Percentiles rank a stretch among this genome's conserved stretches.
Evolutionary conservation across 768 basidiomycete genomes (phyloP).

Genomic region (Tylopilus plumbeoviolaceoides): DNA sequence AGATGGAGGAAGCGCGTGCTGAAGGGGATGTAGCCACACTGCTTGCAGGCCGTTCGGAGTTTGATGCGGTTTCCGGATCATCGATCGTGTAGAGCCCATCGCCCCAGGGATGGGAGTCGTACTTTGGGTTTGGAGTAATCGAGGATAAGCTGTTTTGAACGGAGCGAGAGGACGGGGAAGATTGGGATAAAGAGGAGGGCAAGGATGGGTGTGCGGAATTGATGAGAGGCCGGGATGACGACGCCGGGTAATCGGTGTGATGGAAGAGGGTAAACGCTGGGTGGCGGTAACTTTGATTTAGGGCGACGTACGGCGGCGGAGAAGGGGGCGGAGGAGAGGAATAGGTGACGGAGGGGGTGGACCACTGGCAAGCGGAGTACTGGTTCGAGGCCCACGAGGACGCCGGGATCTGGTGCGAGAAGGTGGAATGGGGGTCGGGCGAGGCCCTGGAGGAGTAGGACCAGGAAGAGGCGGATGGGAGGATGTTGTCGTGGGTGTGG

Average conservation of each 20-base stretch:
- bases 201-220: conserved; percentile 13
- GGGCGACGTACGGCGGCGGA: conserved; percentile 21
- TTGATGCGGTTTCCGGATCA: conserved; percentile 31
- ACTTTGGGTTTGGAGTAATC: conserved; percentile 13
- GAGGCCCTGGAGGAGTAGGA: conserved; percentile 23
- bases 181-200: conserved; percentile 17
- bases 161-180: conserved; percentile 8
- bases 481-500: conserved; percentile 20
- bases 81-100: conserved; percentile 32
- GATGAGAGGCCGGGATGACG: conserved; percentile 19
- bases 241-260: conserved; percentile 19
- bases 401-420: conserved; percentile 9
- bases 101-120: conserved; percentile 27
- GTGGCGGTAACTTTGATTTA: conserved; percentile 23
- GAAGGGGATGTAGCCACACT: conserved; percentile 34
- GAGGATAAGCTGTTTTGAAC: conserved; percentile 18
- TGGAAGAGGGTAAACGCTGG: conserved; percentile 17
- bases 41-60: conserved; percentile 33
- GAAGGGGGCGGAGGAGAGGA: conserved; percentile 22
- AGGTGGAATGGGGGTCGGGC: conserved; percentile 14
- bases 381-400: conserved; percentile 20
- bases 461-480: conserved; percentile 24
- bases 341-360: conserved; percentile 16
- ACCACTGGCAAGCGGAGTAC: conserved; percentile 17
- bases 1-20: conserved; percentile 32